Evolutionary conservation across 78 protist species (phyloP), one percentile per base, ranked within the genome.

Genomic region (Dictyostelium brefeldianum): DNA sequence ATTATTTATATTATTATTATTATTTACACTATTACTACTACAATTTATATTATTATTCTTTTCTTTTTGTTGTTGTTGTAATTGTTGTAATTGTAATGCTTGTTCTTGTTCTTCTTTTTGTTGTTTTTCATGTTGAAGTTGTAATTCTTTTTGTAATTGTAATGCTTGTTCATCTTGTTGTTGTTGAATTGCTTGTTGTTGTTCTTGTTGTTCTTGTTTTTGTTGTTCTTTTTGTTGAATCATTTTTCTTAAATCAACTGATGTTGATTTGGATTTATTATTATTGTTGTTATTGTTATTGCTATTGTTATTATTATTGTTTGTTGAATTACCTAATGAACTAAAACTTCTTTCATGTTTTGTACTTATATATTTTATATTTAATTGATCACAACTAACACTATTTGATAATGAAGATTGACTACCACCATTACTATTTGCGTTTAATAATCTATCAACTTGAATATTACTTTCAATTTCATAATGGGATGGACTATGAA

Each of bases 301-400:
- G n/a, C n/a, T n/a, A 36, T 36, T 36, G 2, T 36, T 36, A 36
- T 36, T 36, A 36, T 36, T 36, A 36, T 36, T 36, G 2, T 36
- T 36, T 3, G 2, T 36, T 36, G 43, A 2, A 36, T 36, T 36
- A 36, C 43, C 2, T 36, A 36, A 36, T 36, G 43, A 36, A 36
- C 43, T 36, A 36, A 36, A 41, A 25, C 36, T 20, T 78, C 69
- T 48, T 53, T 78, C 62, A 54, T 78, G 70, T 18, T 78, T 48
- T 29, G 83, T 78, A 18, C 70, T 53, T 54, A 54, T 78, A 78
- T 54, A 78, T 29, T 78, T 78, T n/a, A 78, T 31, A 54, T 50
- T 54, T 29, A 78, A 25, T 78, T 78, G 83, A 18, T 78, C 83
- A 54, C 83, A 78, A 78, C 83, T 78, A 9, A 78, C 57, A 20